phyloP scores from a whole-genome alignment of 768 basidiomycete species.

The Hygrophoropsis aurantiaca region DNA sequence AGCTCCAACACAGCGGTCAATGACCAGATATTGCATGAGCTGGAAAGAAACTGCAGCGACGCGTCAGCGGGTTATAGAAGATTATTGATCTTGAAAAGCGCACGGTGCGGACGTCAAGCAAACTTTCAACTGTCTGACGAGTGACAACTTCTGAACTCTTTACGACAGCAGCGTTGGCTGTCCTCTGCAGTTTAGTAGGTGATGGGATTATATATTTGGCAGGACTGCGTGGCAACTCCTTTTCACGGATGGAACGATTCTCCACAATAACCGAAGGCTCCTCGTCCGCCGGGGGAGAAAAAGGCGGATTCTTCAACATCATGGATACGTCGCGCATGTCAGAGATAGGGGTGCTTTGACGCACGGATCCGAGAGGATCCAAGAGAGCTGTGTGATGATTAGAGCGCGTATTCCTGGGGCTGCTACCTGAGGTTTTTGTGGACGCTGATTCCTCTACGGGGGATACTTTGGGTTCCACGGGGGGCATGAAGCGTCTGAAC shows the following conservation, averaged over 20 bases:
- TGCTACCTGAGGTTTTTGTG: constrained; percentile 13
- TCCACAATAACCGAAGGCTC: neutral
- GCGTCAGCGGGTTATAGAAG: neutral
- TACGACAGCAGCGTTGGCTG: neutral
- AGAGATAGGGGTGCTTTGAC: constrained; percentile 48
- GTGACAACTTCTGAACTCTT: too few relatives aligned
- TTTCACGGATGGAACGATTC: neutral
- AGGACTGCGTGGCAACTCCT: neutral
- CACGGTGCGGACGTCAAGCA: constrained; percentile 28
- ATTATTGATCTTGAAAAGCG: constrained; percentile 3
- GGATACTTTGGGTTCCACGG: constrained; percentile 15
- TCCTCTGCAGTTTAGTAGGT: neutral
- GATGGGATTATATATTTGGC: too few relatives aligned
- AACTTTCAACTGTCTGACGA: neutral
- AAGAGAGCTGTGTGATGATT: constrained; percentile 17
- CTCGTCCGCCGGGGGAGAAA: constrained; percentile 35
- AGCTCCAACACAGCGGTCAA: constrained; percentile 56
- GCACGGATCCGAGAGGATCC: constrained; percentile 30
- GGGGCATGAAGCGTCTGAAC: constrained; percentile 14
- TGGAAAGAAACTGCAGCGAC: constrained; percentile 55
- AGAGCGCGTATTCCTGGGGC: constrained; percentile 18
- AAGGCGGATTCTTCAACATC: constrained; percentile 45
- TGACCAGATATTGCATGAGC: constrained; percentile 60
- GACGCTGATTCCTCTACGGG: constrained; percentile 8
- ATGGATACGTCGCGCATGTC: constrained; percentile 52